Conservation (phyloP, 805 yeast genomes). For the Kodamaea neixiangensis region DNA sequence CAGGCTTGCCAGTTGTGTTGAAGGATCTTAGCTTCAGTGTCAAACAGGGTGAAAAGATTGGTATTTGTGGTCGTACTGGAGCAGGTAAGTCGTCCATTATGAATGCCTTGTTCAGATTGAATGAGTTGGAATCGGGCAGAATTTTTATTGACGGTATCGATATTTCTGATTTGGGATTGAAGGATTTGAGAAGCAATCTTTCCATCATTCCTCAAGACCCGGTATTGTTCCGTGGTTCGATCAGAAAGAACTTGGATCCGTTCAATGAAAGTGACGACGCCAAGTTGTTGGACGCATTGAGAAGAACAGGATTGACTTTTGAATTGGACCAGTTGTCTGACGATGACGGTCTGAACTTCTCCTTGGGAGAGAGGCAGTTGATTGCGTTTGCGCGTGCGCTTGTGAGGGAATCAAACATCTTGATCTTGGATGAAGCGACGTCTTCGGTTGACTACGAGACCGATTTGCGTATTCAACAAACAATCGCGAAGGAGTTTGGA, state of each 20-base stretch:
- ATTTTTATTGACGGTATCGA: constrained; percentile 62
- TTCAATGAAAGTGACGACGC: constrained; percentile 52
- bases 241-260: constrained; percentile 64
- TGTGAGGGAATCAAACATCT: constrained; percentile 69
- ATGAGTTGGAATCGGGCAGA: constrained; percentile 50
- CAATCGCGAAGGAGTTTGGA: constrained; percentile 66
- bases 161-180: constrained; percentile 53
- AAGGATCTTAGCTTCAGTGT: constrained; percentile 46
- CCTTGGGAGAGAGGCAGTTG: constrained; percentile 77
- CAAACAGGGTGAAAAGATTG: constrained; percentile 66
- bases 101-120: constrained; percentile 60
- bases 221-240: constrained; percentile 59
- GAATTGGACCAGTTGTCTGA: constrained; percentile 50
- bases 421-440: constrained; percentile 85
- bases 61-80: constrained; percentile 89
- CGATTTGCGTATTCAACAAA: constrained; percentile 72
- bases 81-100: constrained; percentile 77
- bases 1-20: constrained; percentile 60
- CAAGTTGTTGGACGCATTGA: constrained; percentile 57
- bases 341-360: constrained; percentile 72
- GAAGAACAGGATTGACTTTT: constrained; percentile 55
- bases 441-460: constrained; percentile 84
- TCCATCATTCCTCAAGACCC: constrained; percentile 77
- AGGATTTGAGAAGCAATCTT: constrained; percentile 55
- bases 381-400: constrained; percentile 83